Base-by-base conservation (phyloP, 768 basidiomycete species). In the Phaffia tasmanica region DNA sequence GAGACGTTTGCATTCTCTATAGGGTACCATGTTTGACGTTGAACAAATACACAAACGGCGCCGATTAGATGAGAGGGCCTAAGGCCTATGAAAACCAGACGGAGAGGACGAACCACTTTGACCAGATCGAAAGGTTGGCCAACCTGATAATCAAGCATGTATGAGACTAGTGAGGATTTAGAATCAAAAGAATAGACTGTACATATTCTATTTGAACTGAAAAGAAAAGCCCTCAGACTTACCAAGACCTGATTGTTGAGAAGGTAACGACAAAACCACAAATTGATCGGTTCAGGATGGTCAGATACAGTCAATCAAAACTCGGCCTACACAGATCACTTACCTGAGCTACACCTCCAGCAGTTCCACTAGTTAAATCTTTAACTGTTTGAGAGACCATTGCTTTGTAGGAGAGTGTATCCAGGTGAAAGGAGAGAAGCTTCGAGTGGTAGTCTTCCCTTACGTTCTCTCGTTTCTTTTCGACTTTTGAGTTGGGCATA, bases 81-180 rank as follows among this genome's bases (percentile, higher is more conserved):
- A 57, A 67, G 60, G 42, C 70, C 21, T 32, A 25, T n/a, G 21
- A 55, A 21, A 27, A 53, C 42, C 47, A 63, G 16, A 50, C 47
- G 18, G 8, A 30, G 60, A 27, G 59, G 47, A 83, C 87, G 75
- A 74, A 90, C 89, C 55, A 77, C 76, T 85, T 95, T 95, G 79
- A 92, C 88, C 70, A 94, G 92, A 77, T 97, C 92, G 77, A 97
- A 97, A 16, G 92, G 92, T 76, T 94, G 89, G 57, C 89, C 90
- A 57, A 91, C 89, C 56, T 91, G 80, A 30, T 30, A 18, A 0
- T 0, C 16, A 18, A 23, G 35, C 5, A 19, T 3, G 14, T 19
- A 32, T 42, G 6, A 4, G 11, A 42, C 35, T 42, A 42, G 35
- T 42, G 4, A 42, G 11, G 11, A 42, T 11, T 11, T 42, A 11